Base-by-base conservation (phyloP, 164 flowering plant species). In the Annona cherimola region DNA sequence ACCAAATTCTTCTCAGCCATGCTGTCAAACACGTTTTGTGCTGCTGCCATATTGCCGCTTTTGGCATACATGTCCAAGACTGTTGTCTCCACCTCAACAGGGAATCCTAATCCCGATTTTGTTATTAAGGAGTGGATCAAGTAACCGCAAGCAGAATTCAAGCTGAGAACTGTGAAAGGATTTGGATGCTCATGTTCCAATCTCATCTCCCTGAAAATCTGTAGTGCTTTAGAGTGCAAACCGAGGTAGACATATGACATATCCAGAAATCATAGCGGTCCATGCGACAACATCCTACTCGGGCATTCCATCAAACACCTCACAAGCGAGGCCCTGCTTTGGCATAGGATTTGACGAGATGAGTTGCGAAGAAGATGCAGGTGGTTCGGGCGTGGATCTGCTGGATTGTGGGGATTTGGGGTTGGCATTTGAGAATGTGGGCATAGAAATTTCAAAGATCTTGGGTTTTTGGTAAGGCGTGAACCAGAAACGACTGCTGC, bases 241-340 rank as follows among this genome's bases (percentile, higher is more conserved):
- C 78, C 78, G 42, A 18, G 39, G 42, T 69, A 61, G n/a, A n/a
- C n/a, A n/a, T n/a, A n/a, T n/a, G 43, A 71, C 70, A 44, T 68
- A 72, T 50, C 82, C 84, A 3, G 69, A 71, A 60, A 81, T 70
- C 78, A 81, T 72, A 11, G 79, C 60, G 70, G 82, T 77, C 82
- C 81, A 79, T 35, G 79, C 46, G 7, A 81, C 84, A 50, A 79
- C 75, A 75, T 81, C 84, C 60, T 72, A 61, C 46, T 69, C 71
- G 18, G 71, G 73, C 83, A 81, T 81, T 74, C 35, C 44, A 43
- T 81, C 81, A 55, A 81, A 81, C 20, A 79, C 26, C 8, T 70
- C 18, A 9, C 42, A 65, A 11, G 79, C 81, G 57, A 63, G 26
- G 0, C 68, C 60, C n/a, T n/a, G n/a, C n/a, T n/a, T n/a, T n/a